These are phyloP conservation scores for Hypsizygus marmoreus DNA, from an alignment of 768 basidiomycete genomes.

Conservation along the genomic window DNA sequence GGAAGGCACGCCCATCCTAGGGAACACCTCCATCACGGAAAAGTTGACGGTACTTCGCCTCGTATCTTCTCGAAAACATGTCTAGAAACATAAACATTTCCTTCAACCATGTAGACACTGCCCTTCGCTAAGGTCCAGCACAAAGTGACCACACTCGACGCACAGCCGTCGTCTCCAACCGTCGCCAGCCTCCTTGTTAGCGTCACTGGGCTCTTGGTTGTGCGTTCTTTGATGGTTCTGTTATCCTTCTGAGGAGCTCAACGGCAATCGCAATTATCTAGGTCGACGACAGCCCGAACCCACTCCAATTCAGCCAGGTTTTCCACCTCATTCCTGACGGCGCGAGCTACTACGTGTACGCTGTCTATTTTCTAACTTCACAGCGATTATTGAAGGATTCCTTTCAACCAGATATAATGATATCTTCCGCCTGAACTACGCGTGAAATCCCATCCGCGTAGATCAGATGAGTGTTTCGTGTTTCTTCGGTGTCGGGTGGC, in stretches of 20 bases:
- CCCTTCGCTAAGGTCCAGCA: slow-evolving; percentile 85
- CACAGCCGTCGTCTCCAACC: slow-evolving; percentile 74
- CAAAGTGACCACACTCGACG: slow-evolving; percentile 80
- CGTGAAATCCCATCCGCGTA: slow-evolving; percentile 33
- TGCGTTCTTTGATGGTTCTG: slow-evolving; percentile 33
- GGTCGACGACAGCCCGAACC: slow-evolving; percentile 81
- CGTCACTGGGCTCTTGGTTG: slow-evolving; percentile 86
- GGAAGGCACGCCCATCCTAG: slow-evolving; percentile 64
- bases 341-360: slow-evolving; percentile 82
- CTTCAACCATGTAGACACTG: slow-evolving; percentile 54
- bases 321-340: slow-evolving; percentile 89
- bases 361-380: slow-evolving; percentile 10
- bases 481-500: slow-evolving; percentile 1
- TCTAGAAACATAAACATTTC: neutral
- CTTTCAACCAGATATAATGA: slow-evolving; percentile 66
- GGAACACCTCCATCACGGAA: slow-evolving; percentile 56
- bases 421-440: slow-evolving; percentile 89
- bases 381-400: slow-evolving; percentile 1
- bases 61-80: neutral
- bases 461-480: no score
- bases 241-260: slow-evolving; percentile 1
- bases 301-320: slow-evolving; percentile 88
- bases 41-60: slow-evolving; percentile 64
- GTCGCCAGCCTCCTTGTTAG: slow-evolving; percentile 69
- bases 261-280: slow-evolving; percentile 26